Evolutionary conservation across 805 yeast genomes (phyloP).

Genomic region (Saccharomyces eubayanus): DNA sequence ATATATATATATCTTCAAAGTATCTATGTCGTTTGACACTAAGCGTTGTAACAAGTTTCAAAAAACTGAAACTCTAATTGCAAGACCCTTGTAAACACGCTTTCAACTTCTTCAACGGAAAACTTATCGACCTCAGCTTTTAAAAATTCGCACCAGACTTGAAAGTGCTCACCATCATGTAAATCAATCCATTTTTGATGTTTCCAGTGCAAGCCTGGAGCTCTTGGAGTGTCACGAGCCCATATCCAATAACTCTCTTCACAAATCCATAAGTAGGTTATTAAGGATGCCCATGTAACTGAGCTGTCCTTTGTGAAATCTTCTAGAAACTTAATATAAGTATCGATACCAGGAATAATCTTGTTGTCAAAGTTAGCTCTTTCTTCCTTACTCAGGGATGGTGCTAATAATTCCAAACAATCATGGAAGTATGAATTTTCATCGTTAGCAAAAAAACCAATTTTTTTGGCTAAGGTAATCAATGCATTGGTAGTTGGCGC

Average conservation of each 20-base stretch:
- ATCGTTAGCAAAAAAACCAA: conserved; percentile 41
- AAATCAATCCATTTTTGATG: conserved; percentile 44
- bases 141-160: conserved; percentile 42
- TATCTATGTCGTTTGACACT: background rate
- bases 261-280: conserved; percentile 40
- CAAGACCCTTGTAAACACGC: conserved; percentile 31
- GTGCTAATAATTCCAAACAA: conserved; percentile 22
- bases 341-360: conserved; percentile 29
- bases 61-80: conserved; percentile 40
- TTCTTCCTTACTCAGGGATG: conserved; percentile 9
- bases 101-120: conserved; percentile 25
- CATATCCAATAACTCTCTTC: conserved; percentile 46
- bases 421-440: conserved; percentile 43
- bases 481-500: conserved; percentile 36
- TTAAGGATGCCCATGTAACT: conserved; percentile 33
- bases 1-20: background rate
- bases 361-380: conserved; percentile 9
- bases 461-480: conserved; percentile 39
- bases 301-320: conserved; percentile 25
- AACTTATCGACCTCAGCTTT: conserved; percentile 35
- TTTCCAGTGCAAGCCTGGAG: conserved; percentile 35
- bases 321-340: conserved; percentile 32
- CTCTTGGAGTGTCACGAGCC: conserved; percentile 36
- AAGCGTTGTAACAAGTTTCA: conserved; percentile 37
- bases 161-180: conserved; percentile 43